Evolutionary conservation across 2,329 filamentous ascomycete genomes (phyloP).

Genomic region (Ophiostoma himal-ulmi): DNA sequence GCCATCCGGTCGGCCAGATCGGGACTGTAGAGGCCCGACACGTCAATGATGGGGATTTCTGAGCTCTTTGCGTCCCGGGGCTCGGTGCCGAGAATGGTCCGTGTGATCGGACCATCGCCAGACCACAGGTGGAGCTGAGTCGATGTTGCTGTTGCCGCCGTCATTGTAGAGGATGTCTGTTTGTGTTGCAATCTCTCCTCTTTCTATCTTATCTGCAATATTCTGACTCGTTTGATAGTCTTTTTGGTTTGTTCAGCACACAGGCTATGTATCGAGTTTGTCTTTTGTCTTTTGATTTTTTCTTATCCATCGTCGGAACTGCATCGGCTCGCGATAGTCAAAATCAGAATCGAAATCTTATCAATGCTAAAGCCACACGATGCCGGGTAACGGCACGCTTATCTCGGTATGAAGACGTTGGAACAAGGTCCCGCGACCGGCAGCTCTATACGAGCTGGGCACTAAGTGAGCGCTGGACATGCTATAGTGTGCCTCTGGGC

Average conservation of each 20-base stretch:
- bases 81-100: constrained; percentile 31
- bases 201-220: background rate
- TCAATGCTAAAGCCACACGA: background rate
- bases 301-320: background rate
- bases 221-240: background rate
- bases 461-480: background rate
- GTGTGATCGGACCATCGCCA: constrained; percentile 36
- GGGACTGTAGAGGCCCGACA: constrained; percentile 18
- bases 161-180: background rate
- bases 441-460: background rate
- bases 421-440: background rate
- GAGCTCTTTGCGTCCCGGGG: constrained; percentile 25
- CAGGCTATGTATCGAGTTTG: background rate
- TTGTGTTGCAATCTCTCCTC: background rate
- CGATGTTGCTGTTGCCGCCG: background rate
- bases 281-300: background rate
- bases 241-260: background rate
- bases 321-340: background rate
- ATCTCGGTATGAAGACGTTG: background rate
- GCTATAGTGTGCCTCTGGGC: background rate
- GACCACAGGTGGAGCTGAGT: constrained; percentile 23
- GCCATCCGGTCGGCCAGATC: background rate
- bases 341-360: background rate
- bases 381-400: background rate
- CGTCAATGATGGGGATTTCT: constrained; percentile 25